These are phyloP conservation scores for Juglanconis sp. DNA, from an alignment of 2,329 filamentous ascomycete genomes.

Conservation along the genomic window DNA sequence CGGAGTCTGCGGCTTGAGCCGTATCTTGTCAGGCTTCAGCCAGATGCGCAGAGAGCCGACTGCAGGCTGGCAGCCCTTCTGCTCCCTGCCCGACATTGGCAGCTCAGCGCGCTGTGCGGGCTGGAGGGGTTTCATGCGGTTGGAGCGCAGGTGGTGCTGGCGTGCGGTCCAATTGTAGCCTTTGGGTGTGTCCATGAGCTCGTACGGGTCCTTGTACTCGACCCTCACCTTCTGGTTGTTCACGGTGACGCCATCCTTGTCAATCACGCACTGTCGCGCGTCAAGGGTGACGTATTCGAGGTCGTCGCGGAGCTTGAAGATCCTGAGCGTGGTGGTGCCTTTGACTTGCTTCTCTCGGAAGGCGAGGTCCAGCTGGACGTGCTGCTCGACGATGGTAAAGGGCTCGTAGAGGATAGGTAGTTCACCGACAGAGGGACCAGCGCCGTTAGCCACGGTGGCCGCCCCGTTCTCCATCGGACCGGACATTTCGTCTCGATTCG, in stretches of 20 bases:
- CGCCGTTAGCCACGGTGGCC: conserved; percentile 13
- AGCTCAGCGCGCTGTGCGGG: conserved; percentile 51
- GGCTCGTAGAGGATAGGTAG: conserved; percentile 25
- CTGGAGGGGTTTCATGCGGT: conserved; percentile 57
- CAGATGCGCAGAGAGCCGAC: conserved; percentile 48
- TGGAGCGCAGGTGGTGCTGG: conserved; percentile 72
- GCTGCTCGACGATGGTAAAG: conserved; percentile 71
- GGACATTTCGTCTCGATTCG: conserved; percentile 23
- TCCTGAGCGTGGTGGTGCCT: conserved; percentile 77
- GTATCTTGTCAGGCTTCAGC: conserved; percentile 33
- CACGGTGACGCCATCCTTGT: conserved; percentile 51
- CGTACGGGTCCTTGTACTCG: conserved; percentile 63
- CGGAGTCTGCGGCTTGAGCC: conserved; percentile 24
- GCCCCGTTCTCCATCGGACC: conserved; percentile 21
- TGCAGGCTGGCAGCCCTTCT: conserved; percentile 53
- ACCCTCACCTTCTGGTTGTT: conserved; percentile 42
- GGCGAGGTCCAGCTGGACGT: conserved; percentile 85
- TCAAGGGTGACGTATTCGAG: conserved; percentile 58
- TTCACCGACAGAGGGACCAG: conserved; percentile 12
- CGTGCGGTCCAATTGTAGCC: conserved; percentile 63
- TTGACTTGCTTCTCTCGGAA: conserved; percentile 72
- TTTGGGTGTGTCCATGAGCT: conserved; percentile 57
- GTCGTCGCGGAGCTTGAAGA: conserved; percentile 59
- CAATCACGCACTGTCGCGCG: conserved; percentile 60
- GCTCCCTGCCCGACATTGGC: conserved; percentile 52